Evolutionary conservation across 2,329 filamentous ascomycete genomes (phyloP), one percentile per base, ranked within the genome.

Genomic region (Kalmusia sp.): DNA sequence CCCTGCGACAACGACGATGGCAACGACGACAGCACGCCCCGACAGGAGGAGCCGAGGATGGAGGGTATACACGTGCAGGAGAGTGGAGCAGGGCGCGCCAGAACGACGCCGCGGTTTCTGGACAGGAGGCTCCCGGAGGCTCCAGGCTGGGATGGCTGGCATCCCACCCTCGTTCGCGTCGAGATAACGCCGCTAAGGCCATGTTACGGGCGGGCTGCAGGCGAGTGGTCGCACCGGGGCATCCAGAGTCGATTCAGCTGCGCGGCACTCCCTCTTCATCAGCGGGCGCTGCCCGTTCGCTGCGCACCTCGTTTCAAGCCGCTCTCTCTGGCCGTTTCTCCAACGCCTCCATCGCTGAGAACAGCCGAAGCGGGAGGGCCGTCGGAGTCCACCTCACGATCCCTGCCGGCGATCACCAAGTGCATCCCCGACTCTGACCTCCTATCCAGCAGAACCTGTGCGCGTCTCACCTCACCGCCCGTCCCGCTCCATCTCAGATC

Each of bases 391-490:
- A 40, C 21, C 15, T 21, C 17, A 19, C 25, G 22, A 38, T 43
- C 43, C 48, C 43, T 34, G 52, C 27, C 31, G 14, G 14, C 17
- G 47, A 22, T 15, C 38, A 6, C 19, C 11, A 8, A 28, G 44
- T 37, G 33, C 31, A 47, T 30, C 33, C 33, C 44, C 44, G 44
- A 38, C n/a, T 27, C 35, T 17, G 31, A 38, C 33, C 33, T 33
- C 40, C 28, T 39, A 46, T 47, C 41, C 35, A 28, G 51, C 51
- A 46, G 24, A 27, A 35, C 25, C 37, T 43, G 41, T 33, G 37
- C 46, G 44, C 34, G 43, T 49, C 38, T 45, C 51, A 46, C 30
- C 51, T 49, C 33, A 40, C 46, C 51, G 27, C 34, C 37, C 33
- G 33, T n/a, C 24, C 44, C 44, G n/a, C 33, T 12, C 22, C 14